These are phyloP conservation scores for Leptosphaerulina australis DNA, from an alignment of 2,329 filamentous ascomycete genomes.

Conservation along the genomic window DNA sequence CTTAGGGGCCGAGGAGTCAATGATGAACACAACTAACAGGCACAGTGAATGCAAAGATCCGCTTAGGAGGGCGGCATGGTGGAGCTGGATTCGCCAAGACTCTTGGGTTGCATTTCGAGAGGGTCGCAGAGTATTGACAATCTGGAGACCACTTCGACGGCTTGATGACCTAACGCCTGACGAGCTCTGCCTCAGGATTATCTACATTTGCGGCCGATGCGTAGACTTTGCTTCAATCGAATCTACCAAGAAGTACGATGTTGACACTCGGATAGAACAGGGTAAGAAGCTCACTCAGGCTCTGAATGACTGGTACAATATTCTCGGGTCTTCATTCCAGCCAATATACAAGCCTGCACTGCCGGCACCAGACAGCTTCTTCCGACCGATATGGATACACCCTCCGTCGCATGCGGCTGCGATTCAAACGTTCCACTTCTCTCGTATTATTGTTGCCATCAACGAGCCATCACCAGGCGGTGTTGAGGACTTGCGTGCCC, in stretches of 20 bases:
- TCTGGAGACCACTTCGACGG: constrained; percentile 62
- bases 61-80: constrained; percentile 66
- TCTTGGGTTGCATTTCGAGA: constrained; percentile 69
- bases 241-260: constrained; percentile 47
- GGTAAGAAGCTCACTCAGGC: constrained; percentile 56
- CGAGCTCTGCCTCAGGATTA: constrained; percentile 60
- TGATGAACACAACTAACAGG: background rate
- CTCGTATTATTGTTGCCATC: constrained; percentile 59
- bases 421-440: constrained; percentile 60
- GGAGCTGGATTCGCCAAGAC: constrained; percentile 70
- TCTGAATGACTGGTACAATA: constrained; percentile 58
- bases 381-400: constrained; percentile 39
- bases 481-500: constrained; percentile 55
- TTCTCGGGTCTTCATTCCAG: constrained; percentile 54
- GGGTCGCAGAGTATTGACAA: constrained; percentile 61
- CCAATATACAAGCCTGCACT: constrained; percentile 46
- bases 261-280: constrained; percentile 54
- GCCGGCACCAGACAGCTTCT: constrained; percentile 21
- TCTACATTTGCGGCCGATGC: constrained; percentile 62
- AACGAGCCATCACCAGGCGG: constrained; percentile 60
- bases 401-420: constrained; percentile 50
- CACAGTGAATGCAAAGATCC: constrained; percentile 58
- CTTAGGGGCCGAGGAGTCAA: too few relatives aligned
- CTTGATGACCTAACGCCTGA: constrained; percentile 57
- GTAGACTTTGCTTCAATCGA: constrained; percentile 65